These are phyloP conservation scores for Ilyonectria robusta DNA, from an alignment of 2,329 filamentous ascomycete genomes.

Conservation along the genomic window DNA sequence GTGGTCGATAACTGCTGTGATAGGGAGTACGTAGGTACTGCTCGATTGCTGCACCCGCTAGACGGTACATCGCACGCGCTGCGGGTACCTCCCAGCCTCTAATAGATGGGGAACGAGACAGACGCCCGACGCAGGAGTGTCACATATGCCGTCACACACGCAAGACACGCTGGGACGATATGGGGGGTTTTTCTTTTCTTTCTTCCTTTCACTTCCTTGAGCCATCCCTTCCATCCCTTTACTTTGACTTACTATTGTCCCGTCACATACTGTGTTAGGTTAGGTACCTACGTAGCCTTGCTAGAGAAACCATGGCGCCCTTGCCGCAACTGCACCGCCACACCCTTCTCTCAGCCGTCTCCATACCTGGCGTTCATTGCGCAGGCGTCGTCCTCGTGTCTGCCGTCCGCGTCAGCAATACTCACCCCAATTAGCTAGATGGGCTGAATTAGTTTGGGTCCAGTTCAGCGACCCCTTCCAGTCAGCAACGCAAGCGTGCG, in stretches of 20 bases:
- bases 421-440: slow-evolving; percentile 4
- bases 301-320: slow-evolving; percentile 4
- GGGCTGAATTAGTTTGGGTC: too few species aligned
- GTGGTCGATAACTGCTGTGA: neutral
- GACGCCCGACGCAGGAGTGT: slow-evolving; percentile 33
- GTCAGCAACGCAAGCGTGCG: neutral
- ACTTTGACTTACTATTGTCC: neutral
- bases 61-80: neutral
- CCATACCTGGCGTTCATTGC: neutral
- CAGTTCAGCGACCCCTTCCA: neutral
- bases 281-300: too few species aligned
- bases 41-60: neutral
- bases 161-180: neutral
- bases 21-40: neutral
- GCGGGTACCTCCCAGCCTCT: neutral
- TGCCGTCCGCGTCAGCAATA: slow-evolving; percentile 24
- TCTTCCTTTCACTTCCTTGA: neutral
- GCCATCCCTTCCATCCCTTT: neutral
- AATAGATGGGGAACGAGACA: slow-evolving; percentile 12
- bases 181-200: too few species aligned
- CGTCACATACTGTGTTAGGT: too few species aligned
- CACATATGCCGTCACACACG: slow-evolving; percentile 23
- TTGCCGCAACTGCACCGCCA: slow-evolving; percentile 19
- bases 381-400: slow-evolving; percentile 20
- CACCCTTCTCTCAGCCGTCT: neutral